Percentiles rank a stretch among this genome's conserved stretches.
Conservation (phyloP, 108 stramenopile genomes). For the Nitzschia palea region DNA sequence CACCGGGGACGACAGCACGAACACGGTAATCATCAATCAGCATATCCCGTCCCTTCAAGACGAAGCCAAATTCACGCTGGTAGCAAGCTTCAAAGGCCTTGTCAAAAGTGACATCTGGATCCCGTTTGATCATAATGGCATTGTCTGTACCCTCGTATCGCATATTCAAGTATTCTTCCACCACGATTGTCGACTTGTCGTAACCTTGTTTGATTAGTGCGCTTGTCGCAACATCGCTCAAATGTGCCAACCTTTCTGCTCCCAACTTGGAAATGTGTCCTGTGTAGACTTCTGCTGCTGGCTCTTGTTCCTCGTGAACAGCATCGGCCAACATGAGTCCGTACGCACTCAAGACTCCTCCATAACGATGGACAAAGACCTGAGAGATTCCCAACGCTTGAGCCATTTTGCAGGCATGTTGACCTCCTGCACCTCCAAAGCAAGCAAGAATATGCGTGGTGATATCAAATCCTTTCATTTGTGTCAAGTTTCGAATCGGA, state of each 20-base stretch:
- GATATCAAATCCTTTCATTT: slow-evolving; percentile 94
- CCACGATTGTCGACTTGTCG: slow-evolving; percentile 47
- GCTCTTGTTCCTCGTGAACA: slow-evolving; percentile 92
- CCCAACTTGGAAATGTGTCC: slow-evolving; percentile 46
- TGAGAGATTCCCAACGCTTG: slow-evolving; percentile 91
- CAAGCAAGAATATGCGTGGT: slow-evolving; percentile 89
- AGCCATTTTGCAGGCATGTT: slow-evolving; percentile 90
- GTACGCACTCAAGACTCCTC: slow-evolving; percentile 96
- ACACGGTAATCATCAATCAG: slow-evolving; percentile 96
- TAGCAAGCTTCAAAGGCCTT: slow-evolving; percentile 69
- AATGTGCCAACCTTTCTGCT: slow-evolving; percentile 54
- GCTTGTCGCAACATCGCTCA: slow-evolving; percentile 55
- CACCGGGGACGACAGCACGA: slow-evolving; percentile 85
- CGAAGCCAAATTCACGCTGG: slow-evolving; percentile 94
- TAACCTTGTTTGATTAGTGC: slow-evolving; percentile 88
- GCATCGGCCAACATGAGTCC: slow-evolving; percentile 94
- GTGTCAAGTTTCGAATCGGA: slow-evolving; percentile 97
- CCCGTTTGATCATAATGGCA: slow-evolving; percentile 82
- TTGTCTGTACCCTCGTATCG: slow-evolving; percentile 97
- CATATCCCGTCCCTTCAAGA: slow-evolving; percentile 79
- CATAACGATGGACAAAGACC: slow-evolving; percentile 93
- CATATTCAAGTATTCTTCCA: slow-evolving; percentile 86
- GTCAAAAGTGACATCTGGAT: slow-evolving; percentile 48
- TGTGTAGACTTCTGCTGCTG: slow-evolving; percentile 70
- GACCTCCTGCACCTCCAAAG: slow-evolving; percentile 98